Base-by-base conservation (phyloP, 495 filamentous ascomycete genomes). In the Physcia stellaris region DNA sequence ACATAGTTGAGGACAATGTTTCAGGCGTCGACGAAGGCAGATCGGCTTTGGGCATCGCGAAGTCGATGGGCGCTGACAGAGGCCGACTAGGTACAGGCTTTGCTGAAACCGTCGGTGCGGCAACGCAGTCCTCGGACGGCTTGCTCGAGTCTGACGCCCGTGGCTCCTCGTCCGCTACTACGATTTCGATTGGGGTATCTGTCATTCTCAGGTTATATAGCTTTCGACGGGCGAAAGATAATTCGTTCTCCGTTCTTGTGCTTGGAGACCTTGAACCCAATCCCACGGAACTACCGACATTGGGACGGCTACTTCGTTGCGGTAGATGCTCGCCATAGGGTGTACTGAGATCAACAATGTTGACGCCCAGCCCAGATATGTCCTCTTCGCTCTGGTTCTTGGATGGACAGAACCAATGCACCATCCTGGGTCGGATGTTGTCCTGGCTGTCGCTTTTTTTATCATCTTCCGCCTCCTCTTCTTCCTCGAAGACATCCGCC, bases 401-500 rank as follows among this genome's bases (percentile, higher is more conserved):
- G 17, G 51, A 39, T 34, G 24, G 53, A 45, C 7, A 59, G 51
- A 7, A 56, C 52, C 18, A 39, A 41, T 4, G 61, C 62, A 28
- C 63, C 54, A n/a, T 62, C 62, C 19, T 67, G 52, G 12, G 59
- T 56, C 32, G 52, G 58, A 33, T 55, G 49, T 35, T 53, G 12
- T 73, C 73, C 40, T 95, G 24, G 56, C 20, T 66, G 53, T 12
- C 59, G n/a, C n/a, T n/a, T n/a, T n/a, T n/a, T 58, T 31, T 52
- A 56, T 33, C 54, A 50, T 39, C 57, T 4, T 75, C 75, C 41
- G 94, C 83, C 46, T 92, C 86, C 46, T 94, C 90, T 37, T 98
- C 90, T 57, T 94, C 90, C 53, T 94, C 86, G 44, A 94, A 93
- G 4, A 94, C 90, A 57, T 95, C 90, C 11, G 64, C 66, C 50